Evolutionary conservation across 1,284 basidiomycete genomes (phyloP), one percentile per base, ranked within the genome.

Genomic region (Cutaneotrichosporon spelunceum): DNA sequence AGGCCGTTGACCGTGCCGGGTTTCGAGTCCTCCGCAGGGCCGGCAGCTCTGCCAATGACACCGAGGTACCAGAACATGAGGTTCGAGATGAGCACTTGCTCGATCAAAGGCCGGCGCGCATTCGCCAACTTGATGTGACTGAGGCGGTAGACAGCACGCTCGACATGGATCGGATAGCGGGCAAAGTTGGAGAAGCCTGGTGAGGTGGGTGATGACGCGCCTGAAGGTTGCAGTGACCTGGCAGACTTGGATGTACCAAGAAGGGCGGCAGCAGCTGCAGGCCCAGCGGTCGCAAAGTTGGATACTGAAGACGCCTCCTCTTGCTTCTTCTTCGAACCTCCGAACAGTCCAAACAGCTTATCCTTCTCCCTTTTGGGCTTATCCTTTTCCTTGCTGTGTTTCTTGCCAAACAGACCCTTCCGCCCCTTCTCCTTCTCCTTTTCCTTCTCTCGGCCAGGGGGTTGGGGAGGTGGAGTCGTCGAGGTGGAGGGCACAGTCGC

Each of bases 11-110:
- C 68, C 27, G 75, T 66, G 14, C 73, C 66, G 53, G 79, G 83
- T 60, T 80, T 80, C 58, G 79, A 76, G 63, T 81, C 80, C 53
- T 79, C 57, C 1, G 62, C 57, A 16, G 68, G 66, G 13, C 72
- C 66, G 6, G 72, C 63, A 7, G 81, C 76, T 34, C 83, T 93
- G 77, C 98, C 97, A 80, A 99, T 96, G 66, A 99, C 86, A n/a
- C 92, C 91, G 44, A 99, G 84, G 77, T 99, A 99, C 95, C 95
- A 99, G 83, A 99, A 99, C 94, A 98, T 99, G 69, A 99, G 83
- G 78, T 99, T 99, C 72, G 93, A 96, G 78, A 99, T 99, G 64
- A 99, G 81, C 55, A 99, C 95, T 78, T 99, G 95, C 81, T 99
- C 96, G 72, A 96, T 98, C 19, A 99, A 83, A 21, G 96, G 93